These are phyloP conservation scores for Wallacemonas sp. DNA, from an alignment of 208 protist genomes.

Conservation along the genomic window DNA sequence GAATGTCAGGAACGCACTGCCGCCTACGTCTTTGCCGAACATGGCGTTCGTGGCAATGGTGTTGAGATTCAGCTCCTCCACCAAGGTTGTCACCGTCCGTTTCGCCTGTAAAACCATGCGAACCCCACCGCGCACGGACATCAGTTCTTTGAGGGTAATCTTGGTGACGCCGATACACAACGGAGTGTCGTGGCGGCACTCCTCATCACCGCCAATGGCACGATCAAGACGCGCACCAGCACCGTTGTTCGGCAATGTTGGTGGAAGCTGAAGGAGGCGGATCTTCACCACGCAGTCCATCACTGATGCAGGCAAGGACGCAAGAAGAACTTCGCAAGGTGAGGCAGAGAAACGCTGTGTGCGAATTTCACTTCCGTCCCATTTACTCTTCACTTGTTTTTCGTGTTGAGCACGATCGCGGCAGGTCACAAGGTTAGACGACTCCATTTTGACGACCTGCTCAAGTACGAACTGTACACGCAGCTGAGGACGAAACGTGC, in stretches of 20 bases:
- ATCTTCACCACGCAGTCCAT: slow-evolving; percentile 72
- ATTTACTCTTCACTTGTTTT: slow-evolving; percentile 47
- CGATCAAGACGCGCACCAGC: slow-evolving; percentile 10
- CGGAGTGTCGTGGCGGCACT: slow-evolving; percentile 32
- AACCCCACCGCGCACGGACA: slow-evolving; percentile 53
- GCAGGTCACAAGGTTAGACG: slow-evolving; percentile 23
- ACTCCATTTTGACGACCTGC: slow-evolving; percentile 67
- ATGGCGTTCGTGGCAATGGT: slow-evolving; percentile 66
- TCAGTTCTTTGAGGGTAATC: slow-evolving; percentile 65
- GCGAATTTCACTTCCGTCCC: slow-evolving; percentile 62
- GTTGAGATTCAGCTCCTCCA: slow-evolving; percentile 69
- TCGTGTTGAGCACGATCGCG: slow-evolving; percentile 46
- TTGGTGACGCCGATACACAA: slow-evolving; percentile 85
- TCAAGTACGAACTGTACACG: slow-evolving; percentile 77
- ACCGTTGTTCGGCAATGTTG: slow-evolving; percentile 18
- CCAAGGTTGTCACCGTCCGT: slow-evolving; percentile 37
- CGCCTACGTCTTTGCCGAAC: slow-evolving; percentile 70
- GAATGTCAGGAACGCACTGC: slow-evolving; percentile 68
- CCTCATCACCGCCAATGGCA: slow-evolving; percentile 9
- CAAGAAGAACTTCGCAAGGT: slow-evolving; percentile 53
- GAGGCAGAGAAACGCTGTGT: slow-evolving; percentile 49
- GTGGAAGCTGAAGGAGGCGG: slow-evolving; percentile 74
- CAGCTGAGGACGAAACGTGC: slow-evolving; percentile 28
- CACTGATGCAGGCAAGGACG: slow-evolving; percentile 55
- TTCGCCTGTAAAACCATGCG: slow-evolving; percentile 77